Conservation (phyloP, 345 rosid genomes). For the Salix brachista region DNA sequence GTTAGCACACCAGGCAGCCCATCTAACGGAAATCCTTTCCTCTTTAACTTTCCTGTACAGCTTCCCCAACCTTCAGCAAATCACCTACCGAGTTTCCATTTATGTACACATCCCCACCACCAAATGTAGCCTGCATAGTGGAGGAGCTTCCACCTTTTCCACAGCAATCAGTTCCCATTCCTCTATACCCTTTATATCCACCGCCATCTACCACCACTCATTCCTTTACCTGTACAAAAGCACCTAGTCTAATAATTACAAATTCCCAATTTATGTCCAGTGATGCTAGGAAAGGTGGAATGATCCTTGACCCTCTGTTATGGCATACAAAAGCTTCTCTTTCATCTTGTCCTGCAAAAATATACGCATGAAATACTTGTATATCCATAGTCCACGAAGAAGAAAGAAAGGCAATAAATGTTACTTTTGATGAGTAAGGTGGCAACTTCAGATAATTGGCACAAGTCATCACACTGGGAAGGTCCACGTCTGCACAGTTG, state of each 20-base stretch:
- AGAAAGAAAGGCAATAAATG: not conserved
- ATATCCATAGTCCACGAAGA: no score
- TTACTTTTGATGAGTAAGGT: slow-evolving; percentile 84
- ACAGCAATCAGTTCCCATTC: slow-evolving; percentile 22
- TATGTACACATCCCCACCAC: slow-evolving; percentile 16
- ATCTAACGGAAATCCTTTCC: slow-evolving; percentile 9
- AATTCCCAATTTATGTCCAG: slow-evolving; percentile 27
- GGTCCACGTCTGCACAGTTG: slow-evolving; percentile 61
- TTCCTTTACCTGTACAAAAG: slow-evolving; percentile 5
- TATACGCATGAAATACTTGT: not conserved
- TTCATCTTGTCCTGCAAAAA: slow-evolving; percentile 79
- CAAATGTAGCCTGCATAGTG: not conserved
- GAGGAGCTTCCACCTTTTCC: slow-evolving; percentile 30
- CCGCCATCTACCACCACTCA: slow-evolving; percentile 3
- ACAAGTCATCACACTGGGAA: slow-evolving; percentile 98
- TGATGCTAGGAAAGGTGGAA: slow-evolving; percentile 82
- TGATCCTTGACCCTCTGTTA: slow-evolving; percentile 95
- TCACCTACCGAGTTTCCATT: slow-evolving; percentile 8
- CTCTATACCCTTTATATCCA: not conserved
- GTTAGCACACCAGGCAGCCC: slow-evolving; percentile 6
- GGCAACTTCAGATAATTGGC: slow-evolving; percentile 97
- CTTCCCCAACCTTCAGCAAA: slow-evolving; percentile 12
- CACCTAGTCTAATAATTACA: slow-evolving; percentile 47
- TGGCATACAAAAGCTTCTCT: slow-evolving; percentile 82
- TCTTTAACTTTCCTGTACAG: slow-evolving; percentile 12